Percentiles rank a stretch among this genome's conserved stretches.
phyloP scores from a whole-genome alignment of 2,329 filamentous ascomycete species.

The Claviceps maximensis region DNA sequence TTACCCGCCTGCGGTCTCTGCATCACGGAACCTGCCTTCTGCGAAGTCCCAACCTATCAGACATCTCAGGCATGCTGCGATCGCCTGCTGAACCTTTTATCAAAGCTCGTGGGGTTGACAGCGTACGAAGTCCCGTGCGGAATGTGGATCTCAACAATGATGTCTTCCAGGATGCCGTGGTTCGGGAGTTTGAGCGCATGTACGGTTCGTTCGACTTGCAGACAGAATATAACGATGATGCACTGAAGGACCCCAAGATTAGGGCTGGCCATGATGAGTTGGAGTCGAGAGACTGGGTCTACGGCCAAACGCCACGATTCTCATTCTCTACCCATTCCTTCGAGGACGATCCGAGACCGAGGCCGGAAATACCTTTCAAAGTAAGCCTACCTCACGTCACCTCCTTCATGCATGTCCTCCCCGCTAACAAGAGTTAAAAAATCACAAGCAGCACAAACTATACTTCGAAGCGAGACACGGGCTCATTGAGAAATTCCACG shows the following conservation, averaged over 20 bases:
- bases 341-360: constrained; percentile 42
- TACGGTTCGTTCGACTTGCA: constrained; percentile 37
- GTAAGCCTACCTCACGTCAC: constrained; percentile 19
- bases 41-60: constrained; percentile 56
- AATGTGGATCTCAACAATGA: constrained; percentile 52
- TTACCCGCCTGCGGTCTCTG: constrained; percentile 66
- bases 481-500: constrained; percentile 18
- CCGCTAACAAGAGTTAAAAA: neutral
- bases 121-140: constrained; percentile 69
- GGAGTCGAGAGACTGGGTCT: constrained; percentile 61
- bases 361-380: constrained; percentile 34
- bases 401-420: neutral
- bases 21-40: constrained; percentile 91
- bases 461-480: constrained; percentile 25
- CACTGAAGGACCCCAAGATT: constrained; percentile 36
- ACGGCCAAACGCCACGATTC: constrained; percentile 76
- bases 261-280: constrained; percentile 18
- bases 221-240: constrained; percentile 34
- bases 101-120: constrained; percentile 75
- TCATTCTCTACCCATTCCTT: constrained; percentile 50
- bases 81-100: constrained; percentile 71
- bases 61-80: constrained; percentile 56
- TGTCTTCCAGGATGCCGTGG: constrained; percentile 41
- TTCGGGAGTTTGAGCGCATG: constrained; percentile 52
- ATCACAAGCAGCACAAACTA: constrained; percentile 16